Conservation (phyloP, 352 stramenopile genomes). For the Phytophthora pseudosyringae region DNA sequence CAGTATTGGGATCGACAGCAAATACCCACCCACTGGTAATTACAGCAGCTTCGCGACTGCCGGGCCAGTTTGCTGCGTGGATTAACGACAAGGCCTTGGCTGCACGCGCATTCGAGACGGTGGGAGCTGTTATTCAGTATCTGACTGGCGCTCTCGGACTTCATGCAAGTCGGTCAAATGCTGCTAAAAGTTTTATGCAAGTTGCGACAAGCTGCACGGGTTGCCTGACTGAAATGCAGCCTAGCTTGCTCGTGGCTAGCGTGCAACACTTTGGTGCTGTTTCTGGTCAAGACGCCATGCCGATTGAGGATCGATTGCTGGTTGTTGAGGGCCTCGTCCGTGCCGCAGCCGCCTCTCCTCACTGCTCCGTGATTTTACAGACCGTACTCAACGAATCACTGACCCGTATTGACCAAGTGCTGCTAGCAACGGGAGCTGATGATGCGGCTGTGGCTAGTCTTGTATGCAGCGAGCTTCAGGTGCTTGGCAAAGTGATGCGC, state of each 20-base stretch:
- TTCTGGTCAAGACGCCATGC: conserved; percentile 34
- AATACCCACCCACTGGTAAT: conserved; percentile 53
- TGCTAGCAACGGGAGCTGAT: conserved; percentile 26
- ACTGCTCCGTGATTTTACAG: conserved; percentile 63
- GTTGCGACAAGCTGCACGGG: conserved; percentile 54
- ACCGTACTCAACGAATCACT: conserved; percentile 56
- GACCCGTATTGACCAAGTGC: conserved; percentile 51
- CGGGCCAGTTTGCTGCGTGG: conserved; percentile 68
- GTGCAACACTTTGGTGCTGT: conserved; percentile 50
- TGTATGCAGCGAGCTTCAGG: conserved; percentile 68
- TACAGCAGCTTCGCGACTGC: conserved; percentile 49
- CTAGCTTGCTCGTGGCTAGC: conserved; percentile 48
- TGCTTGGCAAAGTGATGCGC: conserved; percentile 68
- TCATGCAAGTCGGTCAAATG: conserved; percentile 45
- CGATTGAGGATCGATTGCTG: conserved; percentile 61
- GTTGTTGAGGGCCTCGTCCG: conserved; percentile 75
- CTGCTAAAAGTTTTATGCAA: conserved; percentile 81
- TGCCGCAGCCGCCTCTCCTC: conserved; percentile 47
- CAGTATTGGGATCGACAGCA: conserved; percentile 38
- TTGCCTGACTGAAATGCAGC: conserved; percentile 55
- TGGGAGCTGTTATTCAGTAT: conserved; percentile 60
- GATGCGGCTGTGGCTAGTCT: conserved; percentile 25
- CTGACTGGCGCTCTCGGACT: conserved; percentile 54
- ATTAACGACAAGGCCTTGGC: conserved; percentile 51
- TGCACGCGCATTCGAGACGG: conserved; percentile 43